Evolutionary conservation across 2,329 filamentous ascomycete genomes (phyloP).

Genomic region (Cylindrodendrum hubeiense): DNA sequence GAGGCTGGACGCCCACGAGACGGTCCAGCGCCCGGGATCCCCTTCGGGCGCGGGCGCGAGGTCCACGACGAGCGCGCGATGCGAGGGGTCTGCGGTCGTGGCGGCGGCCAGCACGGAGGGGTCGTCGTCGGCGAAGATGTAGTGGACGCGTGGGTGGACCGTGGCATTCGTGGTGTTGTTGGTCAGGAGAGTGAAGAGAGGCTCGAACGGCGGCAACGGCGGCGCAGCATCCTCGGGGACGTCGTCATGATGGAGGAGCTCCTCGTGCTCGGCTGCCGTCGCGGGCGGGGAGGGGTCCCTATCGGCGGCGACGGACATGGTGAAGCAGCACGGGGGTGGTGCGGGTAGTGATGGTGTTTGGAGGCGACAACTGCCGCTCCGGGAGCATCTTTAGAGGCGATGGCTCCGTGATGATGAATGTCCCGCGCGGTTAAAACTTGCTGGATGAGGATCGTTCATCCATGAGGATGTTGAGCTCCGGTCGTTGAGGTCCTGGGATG

Average conservation of each 20-base stretch:
- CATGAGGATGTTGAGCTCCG: constrained; percentile 19
- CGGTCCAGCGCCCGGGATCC: constrained; percentile 59
- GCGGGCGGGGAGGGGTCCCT: constrained; percentile 40
- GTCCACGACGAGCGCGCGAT: constrained; percentile 69
- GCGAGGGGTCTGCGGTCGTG: constrained; percentile 55
- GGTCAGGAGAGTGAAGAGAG: constrained; percentile 88
- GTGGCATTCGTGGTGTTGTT: constrained; percentile 80
- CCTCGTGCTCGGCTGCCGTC: constrained; percentile 30
- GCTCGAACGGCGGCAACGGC: constrained; percentile 68
- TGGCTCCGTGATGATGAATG: constrained; percentile 18
- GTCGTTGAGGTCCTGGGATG: constrained; percentile 35
- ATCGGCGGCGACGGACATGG: constrained; percentile 20
- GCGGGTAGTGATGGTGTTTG: constrained; percentile 20
- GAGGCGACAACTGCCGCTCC: constrained; percentile 31
- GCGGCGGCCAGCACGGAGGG: constrained; percentile 79
- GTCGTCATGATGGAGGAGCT: constrained; percentile 28
- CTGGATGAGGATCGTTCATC: constrained; percentile 15
- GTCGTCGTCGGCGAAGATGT: constrained; percentile 95
- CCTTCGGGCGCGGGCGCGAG: constrained; percentile 54
- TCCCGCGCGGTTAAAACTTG: constrained; percentile 15
- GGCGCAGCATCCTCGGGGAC: constrained; percentile 25
- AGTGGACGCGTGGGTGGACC: constrained; percentile 88
- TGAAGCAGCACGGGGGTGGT: constrained; percentile 1
- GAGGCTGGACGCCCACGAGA: constrained; percentile 79
- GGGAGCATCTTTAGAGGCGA: constrained; percentile 37